These are phyloP conservation scores for Linum trigynum DNA, from an alignment of 345 rosid genomes.

Conservation along the genomic window DNA sequence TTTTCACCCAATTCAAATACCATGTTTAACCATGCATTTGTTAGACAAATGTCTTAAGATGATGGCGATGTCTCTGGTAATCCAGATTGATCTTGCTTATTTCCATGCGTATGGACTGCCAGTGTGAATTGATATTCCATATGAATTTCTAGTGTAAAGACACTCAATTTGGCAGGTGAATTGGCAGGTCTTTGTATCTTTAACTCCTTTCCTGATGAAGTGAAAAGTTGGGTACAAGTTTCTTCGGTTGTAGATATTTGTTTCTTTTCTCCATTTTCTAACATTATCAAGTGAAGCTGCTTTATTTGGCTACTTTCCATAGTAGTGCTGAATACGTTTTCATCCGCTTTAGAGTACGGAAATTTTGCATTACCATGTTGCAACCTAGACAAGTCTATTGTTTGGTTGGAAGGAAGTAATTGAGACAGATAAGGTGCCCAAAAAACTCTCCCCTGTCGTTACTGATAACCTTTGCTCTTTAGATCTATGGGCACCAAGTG, in stretches of 20 bases:
- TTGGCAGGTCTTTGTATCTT: neutral
- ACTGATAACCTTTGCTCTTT: no score
- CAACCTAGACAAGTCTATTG: no score
- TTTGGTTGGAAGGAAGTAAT: no score
- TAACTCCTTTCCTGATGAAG: neutral
- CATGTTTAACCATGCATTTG: neutral
- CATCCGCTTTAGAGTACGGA: neutral
- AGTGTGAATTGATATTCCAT: neutral
- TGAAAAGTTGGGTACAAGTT: neutral
- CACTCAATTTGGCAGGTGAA: neutral
- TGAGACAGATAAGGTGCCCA: no score
- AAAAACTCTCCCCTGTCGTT: no score
- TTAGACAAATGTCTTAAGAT: neutral
- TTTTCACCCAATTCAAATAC: neutral
- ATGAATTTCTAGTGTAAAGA: neutral
- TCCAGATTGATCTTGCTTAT: neutral
- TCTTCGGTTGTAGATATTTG: neutral
- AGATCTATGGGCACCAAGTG: no score
- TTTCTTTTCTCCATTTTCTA: neutral
- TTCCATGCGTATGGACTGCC: neutral
- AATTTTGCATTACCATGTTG: no score
- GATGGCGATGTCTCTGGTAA: neutral
- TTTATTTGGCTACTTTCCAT: no score
- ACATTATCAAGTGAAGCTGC: neutral
- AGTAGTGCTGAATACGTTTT: neutral